Conservation (phyloP, 2,329 filamentous ascomycete species). For the Colletotrichum sojae region DNA sequence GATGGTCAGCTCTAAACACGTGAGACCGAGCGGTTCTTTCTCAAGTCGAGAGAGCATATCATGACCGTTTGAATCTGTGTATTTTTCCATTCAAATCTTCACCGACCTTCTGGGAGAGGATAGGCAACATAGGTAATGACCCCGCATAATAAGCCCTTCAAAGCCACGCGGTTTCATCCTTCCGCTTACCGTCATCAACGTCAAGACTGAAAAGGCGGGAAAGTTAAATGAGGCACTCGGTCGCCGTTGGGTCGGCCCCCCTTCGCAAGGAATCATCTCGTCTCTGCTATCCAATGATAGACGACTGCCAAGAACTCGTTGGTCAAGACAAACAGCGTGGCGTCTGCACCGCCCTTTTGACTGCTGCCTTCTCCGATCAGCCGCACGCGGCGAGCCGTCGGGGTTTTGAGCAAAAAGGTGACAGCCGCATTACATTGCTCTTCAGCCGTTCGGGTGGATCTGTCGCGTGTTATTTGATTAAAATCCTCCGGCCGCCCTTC, state of each 20-base stretch:
- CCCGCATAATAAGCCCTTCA: too few species aligned
- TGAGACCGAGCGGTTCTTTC: too few species aligned
- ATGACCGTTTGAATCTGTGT: too few species aligned
- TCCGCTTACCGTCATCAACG: too few species aligned
- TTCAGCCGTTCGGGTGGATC: background rate
- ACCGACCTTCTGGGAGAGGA: too few species aligned
- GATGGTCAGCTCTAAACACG: too few species aligned
- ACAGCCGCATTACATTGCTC: background rate
- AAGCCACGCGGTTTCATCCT: conserved; percentile 6
- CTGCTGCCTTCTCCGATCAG: background rate
- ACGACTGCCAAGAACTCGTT: background rate
- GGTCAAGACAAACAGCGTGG: background rate
- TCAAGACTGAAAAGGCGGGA: conserved; percentile 2
- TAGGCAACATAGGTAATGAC: too few species aligned
- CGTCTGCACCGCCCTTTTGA: background rate
- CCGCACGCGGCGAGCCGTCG: conserved; percentile 2
- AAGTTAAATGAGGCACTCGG: background rate
- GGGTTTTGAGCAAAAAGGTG: background rate
- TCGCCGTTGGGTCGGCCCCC: background rate
- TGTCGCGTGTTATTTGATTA: background rate
- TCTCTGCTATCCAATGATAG: background rate
- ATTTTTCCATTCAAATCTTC: too few species aligned
- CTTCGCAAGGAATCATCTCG: background rate
- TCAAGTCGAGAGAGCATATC: too few species aligned
- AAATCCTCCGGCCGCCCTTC: background rate